Evolutionary conservation across 495 filamentous ascomycete species (phyloP).

Genomic region (Entonaema liquescens): DNA sequence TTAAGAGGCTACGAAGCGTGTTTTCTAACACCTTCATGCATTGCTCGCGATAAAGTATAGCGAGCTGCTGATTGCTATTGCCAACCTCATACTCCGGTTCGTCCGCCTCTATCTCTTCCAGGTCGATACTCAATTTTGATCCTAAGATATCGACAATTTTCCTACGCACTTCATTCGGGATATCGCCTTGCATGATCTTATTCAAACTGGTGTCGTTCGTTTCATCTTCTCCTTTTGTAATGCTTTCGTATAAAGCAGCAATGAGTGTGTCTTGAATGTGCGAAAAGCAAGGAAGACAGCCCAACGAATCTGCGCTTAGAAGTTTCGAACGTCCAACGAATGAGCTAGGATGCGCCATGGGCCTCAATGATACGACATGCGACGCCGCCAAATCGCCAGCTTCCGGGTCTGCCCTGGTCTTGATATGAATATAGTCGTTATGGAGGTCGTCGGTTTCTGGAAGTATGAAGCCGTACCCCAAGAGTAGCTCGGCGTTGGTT

Average conservation of each 20-base stretch:
- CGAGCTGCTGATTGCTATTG: conserved; percentile 54
- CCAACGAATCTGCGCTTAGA: conserved; percentile 26
- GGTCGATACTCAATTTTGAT: conserved; percentile 42
- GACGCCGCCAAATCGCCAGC: conserved; percentile 37
- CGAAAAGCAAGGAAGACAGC: conserved; percentile 47
- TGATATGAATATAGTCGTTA: conserved; percentile 61
- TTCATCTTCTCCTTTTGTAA: conserved; percentile 26
- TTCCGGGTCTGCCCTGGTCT: conserved; percentile 48
- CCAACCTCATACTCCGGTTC: conserved; percentile 44
- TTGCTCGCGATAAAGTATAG: conserved; percentile 51
- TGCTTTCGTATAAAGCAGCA: conserved; percentile 41
- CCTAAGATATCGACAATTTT: conserved; percentile 40
- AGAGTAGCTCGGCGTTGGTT: conserved; percentile 61
- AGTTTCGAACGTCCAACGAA: conserved; percentile 46
- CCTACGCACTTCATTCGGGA: conserved; percentile 24
- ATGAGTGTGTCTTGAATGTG: conserved; percentile 56
- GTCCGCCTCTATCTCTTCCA: conserved; percentile 46
- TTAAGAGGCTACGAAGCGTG: conserved; percentile 41
- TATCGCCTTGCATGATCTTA: conserved; percentile 40
- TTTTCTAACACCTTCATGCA: conserved; percentile 51
- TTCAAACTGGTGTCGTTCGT: conserved; percentile 24
- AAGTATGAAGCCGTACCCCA: conserved; percentile 62
- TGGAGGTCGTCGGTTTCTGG: conserved; percentile 51
- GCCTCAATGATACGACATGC: conserved; percentile 53
- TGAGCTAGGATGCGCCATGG: conserved; percentile 49